Evolutionary conservation across 495 filamentous ascomycete species (phyloP), one percentile per base, ranked within the genome.

Genomic region (Lentithecium fluviatile): DNA sequence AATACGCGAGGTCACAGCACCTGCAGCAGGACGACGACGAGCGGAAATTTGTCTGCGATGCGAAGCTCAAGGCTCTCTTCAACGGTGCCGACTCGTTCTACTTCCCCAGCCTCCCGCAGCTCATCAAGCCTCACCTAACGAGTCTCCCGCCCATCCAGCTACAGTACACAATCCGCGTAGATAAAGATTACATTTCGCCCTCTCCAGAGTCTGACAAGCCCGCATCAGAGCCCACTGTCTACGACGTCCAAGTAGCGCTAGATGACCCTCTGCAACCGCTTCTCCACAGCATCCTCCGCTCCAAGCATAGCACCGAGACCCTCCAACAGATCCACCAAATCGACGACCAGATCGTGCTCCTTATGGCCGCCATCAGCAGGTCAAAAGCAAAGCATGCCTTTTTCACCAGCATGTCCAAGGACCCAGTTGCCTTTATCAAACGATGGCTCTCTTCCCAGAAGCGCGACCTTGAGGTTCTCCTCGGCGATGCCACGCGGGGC

Each of bases 1-100:
- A 97, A 70, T 99, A 99, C 70, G 88, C 95, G 63, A 87, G 88
- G 59, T 81, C 88, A 20, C 89, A 88, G 80, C 85, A 85, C 11
- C 75, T 99, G 15, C 88, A 93, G 70, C 93, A 97, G 64, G 90
- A 96, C 55, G 92, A 96, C 21, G 94, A 99, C 70, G 90, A 90
- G 78, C 82, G 94, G 55, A 85, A 85, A 46, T 90, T 99, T 58
- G 85, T 87, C 58, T 97, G 95, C 68, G 94, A 99, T 72, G 85
- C 89, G 17, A 81, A 85, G 17, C 69, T 98, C 56, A 82, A 80
- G 76, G 82, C 80, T 62, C 93, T 96, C 70, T 89, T 96, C 67
- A 76, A 80, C 56, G 20, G 17, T 24, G 78, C 80, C 61, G 94
- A 97, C 29, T 80, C 80, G 20, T 85, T 95, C 72, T 88, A 84